Conservation (phyloP, 2,329 filamentous ascomycete genomes). For the Aureobasidium sp. region DNA sequence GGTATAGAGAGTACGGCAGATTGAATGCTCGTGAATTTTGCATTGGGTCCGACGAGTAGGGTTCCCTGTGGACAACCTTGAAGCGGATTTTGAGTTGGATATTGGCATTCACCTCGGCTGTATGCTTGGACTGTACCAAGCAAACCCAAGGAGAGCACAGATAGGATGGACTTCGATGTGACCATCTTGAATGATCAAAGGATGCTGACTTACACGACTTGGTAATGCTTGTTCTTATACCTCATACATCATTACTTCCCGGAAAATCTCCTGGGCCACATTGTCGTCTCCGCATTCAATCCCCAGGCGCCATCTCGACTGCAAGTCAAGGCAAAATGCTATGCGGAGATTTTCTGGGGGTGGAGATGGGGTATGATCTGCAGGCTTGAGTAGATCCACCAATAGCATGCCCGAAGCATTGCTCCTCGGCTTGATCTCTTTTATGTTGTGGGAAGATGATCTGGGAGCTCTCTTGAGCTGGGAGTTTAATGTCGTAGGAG, state of each 20-base stretch:
- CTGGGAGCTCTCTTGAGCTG: not conserved
- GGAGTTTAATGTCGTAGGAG: not conserved
- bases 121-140: conserved; percentile 6
- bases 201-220: not conserved
- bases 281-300: conserved; percentile 8
- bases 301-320: not conserved
- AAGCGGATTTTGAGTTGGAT: conserved; percentile 30
- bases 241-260: not conserved
- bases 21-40: conserved; percentile 36
- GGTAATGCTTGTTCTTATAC: conserved; percentile 12
- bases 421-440: not conserved
- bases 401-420: not conserved
- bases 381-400: conserved; percentile 15
- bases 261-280: not conserved
- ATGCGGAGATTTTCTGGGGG: conserved; percentile 6
- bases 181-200: not conserved
- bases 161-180: not conserved
- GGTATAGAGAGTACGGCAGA: conserved; percentile 43
- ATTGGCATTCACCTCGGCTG: conserved; percentile 29
- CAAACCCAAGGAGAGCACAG: conserved; percentile 9
- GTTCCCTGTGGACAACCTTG: conserved; percentile 34
- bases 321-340: not conserved
- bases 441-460: not conserved
- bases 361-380: conserved; percentile 7
- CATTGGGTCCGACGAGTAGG: conserved; percentile 24